phyloP scores from a whole-genome alignment of 2,329 filamentous ascomycete species.

The Albophoma yamanashiensis region DNA sequence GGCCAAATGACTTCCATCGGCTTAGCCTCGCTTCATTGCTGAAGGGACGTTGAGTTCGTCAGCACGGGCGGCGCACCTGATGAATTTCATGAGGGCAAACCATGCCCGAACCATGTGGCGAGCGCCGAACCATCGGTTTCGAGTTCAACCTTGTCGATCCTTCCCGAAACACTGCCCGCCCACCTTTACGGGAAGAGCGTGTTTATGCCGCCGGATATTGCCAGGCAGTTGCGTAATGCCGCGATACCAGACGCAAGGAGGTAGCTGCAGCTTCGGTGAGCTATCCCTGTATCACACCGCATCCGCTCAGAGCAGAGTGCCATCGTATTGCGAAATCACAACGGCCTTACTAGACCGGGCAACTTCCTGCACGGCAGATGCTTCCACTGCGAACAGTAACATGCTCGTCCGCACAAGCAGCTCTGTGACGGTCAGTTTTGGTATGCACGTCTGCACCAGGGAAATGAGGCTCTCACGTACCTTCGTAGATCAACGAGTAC shows the following conservation, averaged over 20 bases:
- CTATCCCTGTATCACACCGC: background rate
- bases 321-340: conserved; percentile 36
- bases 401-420: conserved; percentile 53
- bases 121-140: background rate
- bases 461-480: conserved; percentile 29
- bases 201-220: background rate
- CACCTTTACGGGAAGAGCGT: background rate
- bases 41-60: background rate
- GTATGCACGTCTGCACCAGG: background rate
- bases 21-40: background rate
- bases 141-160: background rate
- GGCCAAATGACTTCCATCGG: background rate
- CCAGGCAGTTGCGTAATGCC: background rate
- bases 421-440: conserved; percentile 35
- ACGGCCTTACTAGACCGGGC: conserved; percentile 55
- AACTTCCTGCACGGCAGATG: conserved; percentile 49
- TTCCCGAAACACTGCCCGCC: background rate
- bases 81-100: background rate
- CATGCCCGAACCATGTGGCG: background rate
- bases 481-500: conserved; percentile 63
- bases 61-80: background rate
- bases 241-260: background rate
- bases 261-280: background rate
- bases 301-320: background rate
- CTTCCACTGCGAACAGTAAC: conserved; percentile 55